A percentile compares a stretch with the other conserved stretches of the same genome.
Evolutionary conservation across 306 rosid species (phyloP).

Genomic region (Notholithocarpus densiflorus): DNA sequence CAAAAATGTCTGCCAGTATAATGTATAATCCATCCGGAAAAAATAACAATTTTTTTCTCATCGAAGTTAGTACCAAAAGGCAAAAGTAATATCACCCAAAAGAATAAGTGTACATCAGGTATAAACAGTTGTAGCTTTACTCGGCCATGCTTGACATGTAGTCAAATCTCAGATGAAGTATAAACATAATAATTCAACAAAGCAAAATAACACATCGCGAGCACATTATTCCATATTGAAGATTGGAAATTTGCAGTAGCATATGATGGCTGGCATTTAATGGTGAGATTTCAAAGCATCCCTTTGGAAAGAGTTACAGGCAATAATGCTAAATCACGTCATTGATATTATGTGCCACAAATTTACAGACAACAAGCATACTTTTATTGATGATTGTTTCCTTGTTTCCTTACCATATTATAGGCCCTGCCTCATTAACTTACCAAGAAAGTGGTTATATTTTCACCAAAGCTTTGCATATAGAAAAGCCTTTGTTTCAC

Average conservation of each 20-base stretch:
- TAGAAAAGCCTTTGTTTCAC: not conserved
- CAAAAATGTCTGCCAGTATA: not conserved
- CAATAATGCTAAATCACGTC: no score
- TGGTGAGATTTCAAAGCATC: not conserved
- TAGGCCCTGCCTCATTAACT: not conserved
- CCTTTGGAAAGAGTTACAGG: not conserved
- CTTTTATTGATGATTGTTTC: not conserved
- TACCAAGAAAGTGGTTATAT: not conserved
- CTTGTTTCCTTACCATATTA: not conserved
- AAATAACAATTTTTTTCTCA: not conserved
- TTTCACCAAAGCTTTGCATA: not conserved
- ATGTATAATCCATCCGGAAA: not conserved
- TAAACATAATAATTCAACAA: not conserved
- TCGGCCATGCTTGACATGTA: not conserved
- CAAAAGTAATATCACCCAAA: not conserved
- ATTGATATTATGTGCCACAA: not conserved
- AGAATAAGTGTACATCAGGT: not conserved
- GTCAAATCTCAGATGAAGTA: not conserved
- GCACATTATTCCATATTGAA: not conserved
- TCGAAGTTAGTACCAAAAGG: not conserved
- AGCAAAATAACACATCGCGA: not conserved
- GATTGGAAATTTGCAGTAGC: not conserved
- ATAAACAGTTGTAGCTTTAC: not conserved
- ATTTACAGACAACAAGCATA: not conserved
- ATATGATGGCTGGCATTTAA: not conserved